These are phyloP conservation scores for Citrullus colocynthis DNA, from an alignment of 306 rosid species.

Conservation along the genomic window DNA sequence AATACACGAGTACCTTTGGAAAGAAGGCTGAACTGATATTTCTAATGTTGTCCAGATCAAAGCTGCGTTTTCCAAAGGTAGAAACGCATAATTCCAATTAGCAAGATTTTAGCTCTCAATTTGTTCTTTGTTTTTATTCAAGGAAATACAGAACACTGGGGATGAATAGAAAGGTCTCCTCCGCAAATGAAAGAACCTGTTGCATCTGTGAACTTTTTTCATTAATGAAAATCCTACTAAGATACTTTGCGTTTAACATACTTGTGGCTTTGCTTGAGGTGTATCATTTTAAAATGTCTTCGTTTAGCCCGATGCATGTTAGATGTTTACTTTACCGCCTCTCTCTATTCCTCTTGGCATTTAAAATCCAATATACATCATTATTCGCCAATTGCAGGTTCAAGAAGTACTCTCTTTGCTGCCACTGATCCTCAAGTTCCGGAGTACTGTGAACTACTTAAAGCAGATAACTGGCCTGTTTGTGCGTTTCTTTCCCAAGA, in stretches of 20 bases:
- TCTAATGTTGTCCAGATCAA: no score
- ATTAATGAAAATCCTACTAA: background rate
- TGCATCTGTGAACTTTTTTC: no score
- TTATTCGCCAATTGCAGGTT: slow-evolving; percentile 42
- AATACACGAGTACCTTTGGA: background rate
- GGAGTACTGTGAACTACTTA: slow-evolving; percentile 78
- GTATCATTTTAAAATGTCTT: background rate
- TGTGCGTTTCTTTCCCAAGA: slow-evolving; percentile 84
- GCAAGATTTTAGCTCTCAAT: no score
- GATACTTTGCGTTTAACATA: background rate
- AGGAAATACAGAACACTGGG: no score
- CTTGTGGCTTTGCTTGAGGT: background rate
- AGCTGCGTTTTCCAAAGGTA: no score
- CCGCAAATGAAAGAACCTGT: no score
- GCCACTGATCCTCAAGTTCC: slow-evolving; percentile 91
- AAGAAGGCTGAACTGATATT: no score
- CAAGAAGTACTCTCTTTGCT: slow-evolving; percentile 83
- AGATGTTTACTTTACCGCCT: background rate
- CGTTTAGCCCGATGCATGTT: background rate
- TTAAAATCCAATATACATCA: background rate
- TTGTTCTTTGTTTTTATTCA: no score
- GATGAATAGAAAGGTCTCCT: no score
- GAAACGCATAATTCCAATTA: no score
- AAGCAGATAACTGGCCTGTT: slow-evolving; percentile 80
- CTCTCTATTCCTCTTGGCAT: background rate